Percentiles rank a stretch among this genome's conserved stretches.
Evolutionary conservation across 352 stramenopile genomes (phyloP).

Genomic region (Pythium rhizo-oryzae): DNA sequence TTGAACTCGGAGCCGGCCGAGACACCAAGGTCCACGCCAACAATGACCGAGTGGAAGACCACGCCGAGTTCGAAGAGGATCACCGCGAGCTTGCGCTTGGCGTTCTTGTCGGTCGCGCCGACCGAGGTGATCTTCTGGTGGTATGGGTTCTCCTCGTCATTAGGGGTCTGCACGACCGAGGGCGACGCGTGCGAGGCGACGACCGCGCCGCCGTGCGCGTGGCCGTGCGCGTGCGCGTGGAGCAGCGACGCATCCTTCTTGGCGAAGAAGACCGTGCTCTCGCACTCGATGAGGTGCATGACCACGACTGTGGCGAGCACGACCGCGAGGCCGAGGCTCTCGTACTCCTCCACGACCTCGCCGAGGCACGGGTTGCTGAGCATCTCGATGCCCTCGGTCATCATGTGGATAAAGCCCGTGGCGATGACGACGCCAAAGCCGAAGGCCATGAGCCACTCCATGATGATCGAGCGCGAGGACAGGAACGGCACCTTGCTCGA

Average conservation of each 20-base stretch:
- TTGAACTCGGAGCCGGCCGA: constrained; percentile 50
- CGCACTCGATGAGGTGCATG: constrained; percentile 73
- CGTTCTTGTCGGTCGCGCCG: constrained; percentile 14
- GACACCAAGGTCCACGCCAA: constrained; percentile 65
- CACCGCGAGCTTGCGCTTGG: constrained; percentile 46
- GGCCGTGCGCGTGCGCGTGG: constrained; percentile 40
- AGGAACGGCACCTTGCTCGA: constrained; percentile 40
- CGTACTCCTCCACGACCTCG: constrained; percentile 52
- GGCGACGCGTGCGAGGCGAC: background rate
- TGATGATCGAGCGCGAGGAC: constrained; percentile 42
- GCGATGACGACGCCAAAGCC: constrained; percentile 68
- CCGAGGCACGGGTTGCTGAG: constrained; percentile 63
- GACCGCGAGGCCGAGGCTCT: constrained; percentile 50
- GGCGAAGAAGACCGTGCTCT: constrained; percentile 59
- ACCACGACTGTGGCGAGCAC: constrained; percentile 62
- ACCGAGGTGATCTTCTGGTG: background rate
- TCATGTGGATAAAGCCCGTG: constrained; percentile 77
- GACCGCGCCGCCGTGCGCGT: constrained; percentile 18
- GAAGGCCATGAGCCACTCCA: constrained; percentile 60
- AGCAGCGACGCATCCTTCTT: constrained; percentile 24
- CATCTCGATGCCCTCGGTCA: constrained; percentile 59
- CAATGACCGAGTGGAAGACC: constrained; percentile 71
- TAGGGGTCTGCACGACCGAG: constrained; percentile 20
- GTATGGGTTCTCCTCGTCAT: constrained; percentile 25
- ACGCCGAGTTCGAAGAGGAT: constrained; percentile 60